Evolutionary conservation across 2,329 filamentous ascomycete species (phyloP).

Genomic region (Colletotrichum magnum): DNA sequence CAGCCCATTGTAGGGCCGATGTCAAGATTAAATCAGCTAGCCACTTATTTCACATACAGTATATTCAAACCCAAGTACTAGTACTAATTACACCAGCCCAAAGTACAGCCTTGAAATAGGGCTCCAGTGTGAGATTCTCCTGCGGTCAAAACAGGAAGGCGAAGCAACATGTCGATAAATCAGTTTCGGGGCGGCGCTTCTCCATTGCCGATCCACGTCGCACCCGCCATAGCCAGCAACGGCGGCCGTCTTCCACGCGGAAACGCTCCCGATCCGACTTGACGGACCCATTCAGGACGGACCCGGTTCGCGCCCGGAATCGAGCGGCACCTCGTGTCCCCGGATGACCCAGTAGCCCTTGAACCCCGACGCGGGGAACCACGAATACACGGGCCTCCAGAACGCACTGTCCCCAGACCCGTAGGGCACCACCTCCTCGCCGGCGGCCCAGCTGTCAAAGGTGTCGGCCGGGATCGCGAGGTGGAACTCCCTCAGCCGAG

Average conservation of each 20-base stretch:
- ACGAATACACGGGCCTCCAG: neutral
- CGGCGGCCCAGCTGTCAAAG: neutral
- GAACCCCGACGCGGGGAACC: neutral
- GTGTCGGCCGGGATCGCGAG: neutral
- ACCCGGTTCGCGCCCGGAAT: no score
- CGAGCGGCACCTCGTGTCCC: neutral
- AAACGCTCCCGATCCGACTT: no score
- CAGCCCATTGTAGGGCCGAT: no score
- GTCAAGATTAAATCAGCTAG: no score
- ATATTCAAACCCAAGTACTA: no score
- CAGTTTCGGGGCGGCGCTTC: neutral
- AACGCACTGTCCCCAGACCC: neutral
- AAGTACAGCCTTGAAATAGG: no score
- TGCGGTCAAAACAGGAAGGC: no score
- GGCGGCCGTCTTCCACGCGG: neutral
- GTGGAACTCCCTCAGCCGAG: neutral
- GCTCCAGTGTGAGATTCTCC: no score
- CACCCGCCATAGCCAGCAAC: neutral
- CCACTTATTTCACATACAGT: no score
- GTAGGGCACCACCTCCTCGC: neutral
- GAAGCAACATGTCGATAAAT: no score
- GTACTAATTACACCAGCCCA: no score
- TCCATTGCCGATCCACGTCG: slow-evolving; percentile 13
- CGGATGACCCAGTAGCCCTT: neutral
- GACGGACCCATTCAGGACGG: no score